Conservation (phyloP, 148 eudicot genomes). For the Arbutus unedo region DNA sequence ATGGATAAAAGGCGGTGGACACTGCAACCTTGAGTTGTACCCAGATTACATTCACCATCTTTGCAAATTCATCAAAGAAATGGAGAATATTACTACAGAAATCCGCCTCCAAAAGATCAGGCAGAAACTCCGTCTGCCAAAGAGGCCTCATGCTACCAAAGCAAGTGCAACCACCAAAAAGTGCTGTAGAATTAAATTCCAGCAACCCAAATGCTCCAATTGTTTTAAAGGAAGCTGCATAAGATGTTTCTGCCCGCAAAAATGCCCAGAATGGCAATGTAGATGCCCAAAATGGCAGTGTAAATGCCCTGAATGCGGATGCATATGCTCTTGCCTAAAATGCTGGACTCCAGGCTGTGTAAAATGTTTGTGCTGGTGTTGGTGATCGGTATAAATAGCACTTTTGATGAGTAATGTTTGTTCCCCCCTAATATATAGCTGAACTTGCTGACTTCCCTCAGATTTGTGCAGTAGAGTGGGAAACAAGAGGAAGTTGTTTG, state of each 20-base stretch:
- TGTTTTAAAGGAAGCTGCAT: not conserved
- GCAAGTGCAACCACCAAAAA: no score
- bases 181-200: no score
- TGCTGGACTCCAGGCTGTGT: no score
- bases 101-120: slow-evolving; percentile 66
- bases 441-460: slow-evolving; percentile 7
- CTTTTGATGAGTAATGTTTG: not conserved
- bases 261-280: no score
- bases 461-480: not conserved
- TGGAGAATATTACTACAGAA: slow-evolving; percentile 81
- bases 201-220: no score
- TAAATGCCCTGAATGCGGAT: no score
- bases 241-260: slow-evolving; percentile 5
- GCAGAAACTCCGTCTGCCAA: slow-evolving; percentile 36
- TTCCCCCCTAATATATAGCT: not conserved
- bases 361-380: slow-evolving; percentile 1
- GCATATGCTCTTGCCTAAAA: no score
- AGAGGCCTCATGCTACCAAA: no score
- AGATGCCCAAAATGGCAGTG: no score
- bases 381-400: not conserved
- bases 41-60: slow-evolving; percentile 97
- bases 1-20: slow-evolving; percentile 99
- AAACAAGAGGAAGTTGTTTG: not conserved
- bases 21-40: slow-evolving; percentile 93
- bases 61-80: slow-evolving; percentile 71